A percentile compares a stretch with the other conserved stretches of the same genome.
These are phyloP conservation scores for Catunica adiposa DNA, from an alignment of 2,329 filamentous ascomycete species.

Conservation along the genomic window DNA sequence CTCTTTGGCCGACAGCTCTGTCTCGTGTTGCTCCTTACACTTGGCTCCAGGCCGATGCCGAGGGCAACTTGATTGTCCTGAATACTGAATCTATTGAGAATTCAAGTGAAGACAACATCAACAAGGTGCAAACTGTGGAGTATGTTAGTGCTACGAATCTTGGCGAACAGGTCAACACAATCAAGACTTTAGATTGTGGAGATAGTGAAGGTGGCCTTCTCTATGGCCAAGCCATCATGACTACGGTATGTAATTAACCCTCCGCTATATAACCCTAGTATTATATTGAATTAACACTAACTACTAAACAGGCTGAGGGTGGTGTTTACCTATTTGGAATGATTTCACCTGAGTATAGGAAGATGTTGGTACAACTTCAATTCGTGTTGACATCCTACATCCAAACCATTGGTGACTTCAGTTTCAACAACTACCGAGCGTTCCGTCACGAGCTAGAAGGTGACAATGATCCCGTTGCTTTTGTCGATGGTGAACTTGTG, in stretches of 20 bases:
- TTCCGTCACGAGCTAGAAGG: conserved; percentile 59
- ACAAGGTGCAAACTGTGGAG: neutral
- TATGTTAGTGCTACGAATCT: conserved; percentile 62
- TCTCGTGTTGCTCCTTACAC: conserved; percentile 30
- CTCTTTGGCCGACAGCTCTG: conserved; percentile 54
- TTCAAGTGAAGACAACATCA: neutral
- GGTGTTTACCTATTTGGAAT: conserved; percentile 78
- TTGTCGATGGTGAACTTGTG: conserved; percentile 82
- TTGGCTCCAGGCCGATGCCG: conserved; percentile 71
- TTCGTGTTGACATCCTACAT: conserved; percentile 49
- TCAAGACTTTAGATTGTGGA: conserved; percentile 55
- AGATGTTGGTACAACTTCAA: conserved; percentile 73
- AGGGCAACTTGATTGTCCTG: conserved; percentile 77
- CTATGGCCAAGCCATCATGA: conserved; percentile 70
- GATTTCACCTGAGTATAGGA: conserved; percentile 54
- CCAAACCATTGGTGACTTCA: conserved; percentile 51
- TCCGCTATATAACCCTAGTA: neutral
- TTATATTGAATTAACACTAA: conserved; percentile 10
- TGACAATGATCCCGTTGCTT: conserved; percentile 64
- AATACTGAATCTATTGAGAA: conserved; percentile 55
- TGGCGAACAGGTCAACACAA: conserved; percentile 86
- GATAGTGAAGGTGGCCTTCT: conserved; percentile 49
- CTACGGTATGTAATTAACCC: conserved; percentile 46
- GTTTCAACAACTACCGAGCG: conserved; percentile 66
- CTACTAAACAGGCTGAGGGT: conserved; percentile 54